Evolutionary conservation across 345 rosid genomes (phyloP).

Genomic region (Acer saccharum): DNA sequence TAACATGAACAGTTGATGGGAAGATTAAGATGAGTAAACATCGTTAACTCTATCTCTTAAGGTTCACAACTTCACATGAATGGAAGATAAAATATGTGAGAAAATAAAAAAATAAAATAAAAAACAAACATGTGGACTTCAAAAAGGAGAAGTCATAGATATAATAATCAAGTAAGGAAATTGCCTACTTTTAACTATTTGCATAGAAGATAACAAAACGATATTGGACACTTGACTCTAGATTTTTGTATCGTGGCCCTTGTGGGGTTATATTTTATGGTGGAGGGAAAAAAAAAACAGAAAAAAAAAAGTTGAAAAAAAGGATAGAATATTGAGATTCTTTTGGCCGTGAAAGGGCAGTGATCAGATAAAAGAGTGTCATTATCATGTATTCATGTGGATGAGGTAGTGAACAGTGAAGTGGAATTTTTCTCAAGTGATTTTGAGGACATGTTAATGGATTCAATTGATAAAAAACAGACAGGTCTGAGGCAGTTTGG

Average conservation of each 20-base stretch:
- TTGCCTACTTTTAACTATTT: constrained; percentile 11
- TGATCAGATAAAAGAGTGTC: too few species aligned
- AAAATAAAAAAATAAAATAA: not conserved
- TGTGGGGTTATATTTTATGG: constrained; percentile 19
- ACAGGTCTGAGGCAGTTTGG: too few species aligned
- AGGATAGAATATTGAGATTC: too few species aligned
- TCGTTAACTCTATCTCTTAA: too few species aligned
- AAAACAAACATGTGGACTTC: not conserved
- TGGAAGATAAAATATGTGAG: too few species aligned
- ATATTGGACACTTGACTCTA: constrained; percentile 13
- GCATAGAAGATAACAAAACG: constrained; percentile 20
- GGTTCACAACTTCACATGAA: not conserved
- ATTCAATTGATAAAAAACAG: too few species aligned
- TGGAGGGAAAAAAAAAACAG: constrained; percentile 20
- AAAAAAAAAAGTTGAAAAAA: too few species aligned
- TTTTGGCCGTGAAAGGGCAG: too few species aligned
- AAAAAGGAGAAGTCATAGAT: not conserved
- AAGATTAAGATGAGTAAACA: constrained; percentile 15
- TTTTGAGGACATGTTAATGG: too few species aligned
- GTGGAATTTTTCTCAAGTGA: too few species aligned
- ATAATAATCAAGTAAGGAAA: not conserved
- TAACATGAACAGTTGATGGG: not conserved
- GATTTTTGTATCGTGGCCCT: constrained; percentile 6
- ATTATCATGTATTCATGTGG: too few species aligned
- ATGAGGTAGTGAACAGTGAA: too few species aligned